These are phyloP conservation scores for Lactarius psammicola DNA, from an alignment of 768 basidiomycete species.

Conservation along the genomic window DNA sequence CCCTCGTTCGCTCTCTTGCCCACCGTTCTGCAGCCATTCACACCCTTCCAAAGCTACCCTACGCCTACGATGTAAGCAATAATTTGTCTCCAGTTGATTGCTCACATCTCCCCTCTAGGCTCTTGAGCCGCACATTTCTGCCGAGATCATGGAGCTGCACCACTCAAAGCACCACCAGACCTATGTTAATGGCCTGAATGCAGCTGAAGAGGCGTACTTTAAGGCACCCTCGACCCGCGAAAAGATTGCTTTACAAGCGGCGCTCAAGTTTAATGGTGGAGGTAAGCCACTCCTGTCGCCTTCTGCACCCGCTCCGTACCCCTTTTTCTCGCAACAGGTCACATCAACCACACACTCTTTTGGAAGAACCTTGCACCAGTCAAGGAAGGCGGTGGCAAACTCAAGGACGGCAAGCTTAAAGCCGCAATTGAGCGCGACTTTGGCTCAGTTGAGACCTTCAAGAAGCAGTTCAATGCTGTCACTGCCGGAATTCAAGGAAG, in stretches of 20 bases:
- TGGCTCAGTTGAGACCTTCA: slow-evolving; percentile 82
- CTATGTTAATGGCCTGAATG: slow-evolving; percentile 93
- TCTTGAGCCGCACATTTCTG: slow-evolving; percentile 88
- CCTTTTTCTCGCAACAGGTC: slow-evolving; percentile 46
- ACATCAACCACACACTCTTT: slow-evolving; percentile 95
- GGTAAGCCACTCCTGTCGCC: slow-evolving; percentile 42
- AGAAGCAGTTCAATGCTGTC: slow-evolving; percentile 79
- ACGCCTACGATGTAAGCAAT: slow-evolving; percentile 65
- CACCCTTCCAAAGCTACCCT: slow-evolving; percentile 77
- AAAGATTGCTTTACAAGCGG: slow-evolving; percentile 81
- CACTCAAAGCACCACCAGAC: slow-evolving; percentile 90
- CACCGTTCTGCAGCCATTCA: slow-evolving; percentile 50
- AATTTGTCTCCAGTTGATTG: slow-evolving; percentile 23
- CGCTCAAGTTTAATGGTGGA: slow-evolving; percentile 98
- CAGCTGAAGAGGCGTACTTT: slow-evolving; percentile 82
- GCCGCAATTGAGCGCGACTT: slow-evolving; percentile 77
- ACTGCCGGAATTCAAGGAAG: slow-evolving; percentile 95
- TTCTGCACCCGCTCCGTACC: too few relatives aligned
- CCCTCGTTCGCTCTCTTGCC: slow-evolving; percentile 47
- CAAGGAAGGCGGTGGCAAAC: slow-evolving; percentile 58
- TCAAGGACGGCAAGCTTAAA: slow-evolving; percentile 67
- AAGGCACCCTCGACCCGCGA: slow-evolving; percentile 65
- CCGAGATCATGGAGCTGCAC: slow-evolving; percentile 92
- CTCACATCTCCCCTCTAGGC: slow-evolving; percentile 45
- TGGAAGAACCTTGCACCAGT: slow-evolving; percentile 95